These are phyloP conservation scores for Mucor lusitanicus DNA, from an alignment of 371 early-diverging fungal genomes.

Conservation along the genomic window DNA sequence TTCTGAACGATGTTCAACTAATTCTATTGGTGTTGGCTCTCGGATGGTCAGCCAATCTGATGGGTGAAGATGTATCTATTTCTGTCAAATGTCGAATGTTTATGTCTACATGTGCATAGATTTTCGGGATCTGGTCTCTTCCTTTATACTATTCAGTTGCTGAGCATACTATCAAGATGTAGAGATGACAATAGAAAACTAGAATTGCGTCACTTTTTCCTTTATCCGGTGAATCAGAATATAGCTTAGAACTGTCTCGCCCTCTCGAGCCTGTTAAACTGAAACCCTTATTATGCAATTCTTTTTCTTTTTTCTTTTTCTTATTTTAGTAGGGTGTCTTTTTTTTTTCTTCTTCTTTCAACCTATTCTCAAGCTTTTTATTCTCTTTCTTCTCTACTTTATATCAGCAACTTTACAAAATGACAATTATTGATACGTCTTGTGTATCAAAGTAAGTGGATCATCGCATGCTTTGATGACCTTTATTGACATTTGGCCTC, in stretches of 20 bases:
- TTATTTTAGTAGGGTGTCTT: not conserved
- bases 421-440: slow-evolving; percentile 26
- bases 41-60: not conserved
- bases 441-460: slow-evolving; percentile 22
- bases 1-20: not conserved
- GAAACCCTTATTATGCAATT: slow-evolving; percentile 11
- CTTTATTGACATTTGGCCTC: not conserved
- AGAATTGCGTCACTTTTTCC: not conserved
- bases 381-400: not conserved
- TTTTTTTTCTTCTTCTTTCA: not conserved
- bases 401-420: slow-evolving; percentile 1
- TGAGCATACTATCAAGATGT: not conserved
- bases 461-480: too few species aligned
- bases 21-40: not conserved
- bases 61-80: not conserved
- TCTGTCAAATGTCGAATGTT: not conserved
- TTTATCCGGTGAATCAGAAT: not conserved
- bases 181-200: not conserved
- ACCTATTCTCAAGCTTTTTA: not conserved
- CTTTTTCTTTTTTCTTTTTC: slow-evolving; percentile 1
- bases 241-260: slow-evolving; percentile 1
- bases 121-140: not conserved
- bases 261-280: not conserved
- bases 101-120: not conserved
- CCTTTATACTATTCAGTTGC: too few species aligned